phyloP scores from a whole-genome alignment of 1,139 yeast species.

The Debaryomyces singareniensis region DNA sequence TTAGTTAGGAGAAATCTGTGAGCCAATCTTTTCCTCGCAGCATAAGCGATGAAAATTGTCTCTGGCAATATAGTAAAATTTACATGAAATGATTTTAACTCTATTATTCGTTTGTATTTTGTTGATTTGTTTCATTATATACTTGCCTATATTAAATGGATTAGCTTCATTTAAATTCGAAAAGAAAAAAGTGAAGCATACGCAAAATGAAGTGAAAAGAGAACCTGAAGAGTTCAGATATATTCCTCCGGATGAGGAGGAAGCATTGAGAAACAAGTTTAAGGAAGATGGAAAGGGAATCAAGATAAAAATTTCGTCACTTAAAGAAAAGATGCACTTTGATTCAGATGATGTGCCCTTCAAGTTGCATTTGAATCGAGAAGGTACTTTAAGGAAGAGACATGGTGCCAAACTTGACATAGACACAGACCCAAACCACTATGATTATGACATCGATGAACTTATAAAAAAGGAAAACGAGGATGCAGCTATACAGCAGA shows the following conservation, averaged over 20 bases:
- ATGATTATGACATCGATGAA: constrained; percentile 25
- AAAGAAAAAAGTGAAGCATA: constrained; percentile 7
- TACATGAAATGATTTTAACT: constrained; percentile 26
- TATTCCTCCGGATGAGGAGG: constrained; percentile 36
- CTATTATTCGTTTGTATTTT: constrained; percentile 19
- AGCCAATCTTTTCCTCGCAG: too few relatives aligned
- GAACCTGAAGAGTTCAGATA: constrained; percentile 11
- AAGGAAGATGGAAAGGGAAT: constrained; percentile 1
- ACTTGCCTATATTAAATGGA: constrained; percentile 35
- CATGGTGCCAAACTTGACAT: constrained; percentile 26
- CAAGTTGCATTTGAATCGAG: constrained; percentile 23
- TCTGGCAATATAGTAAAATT: too few relatives aligned
- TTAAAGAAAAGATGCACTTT: constrained; percentile 26
- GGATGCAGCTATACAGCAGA: constrained; percentile 15
- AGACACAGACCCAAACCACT: constrained; percentile 30
- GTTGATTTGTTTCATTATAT: constrained; percentile 24
- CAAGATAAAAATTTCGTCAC: constrained; percentile 20
- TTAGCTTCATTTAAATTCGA: constrained; percentile 26
- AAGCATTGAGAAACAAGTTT: constrained; percentile 7
- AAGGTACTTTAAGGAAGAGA: constrained; percentile 14
- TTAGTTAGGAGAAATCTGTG: too few relatives aligned
- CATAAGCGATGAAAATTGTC: too few relatives aligned
- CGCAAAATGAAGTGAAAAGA: constrained; percentile 1
- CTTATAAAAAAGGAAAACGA: constrained; percentile 24
- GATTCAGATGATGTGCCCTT: constrained; percentile 37